Percentiles rank a stretch among this genome's conserved stretches.
phyloP scores from a whole-genome alignment of 306 rosid species.

The Pyrus pyrifolia region DNA sequence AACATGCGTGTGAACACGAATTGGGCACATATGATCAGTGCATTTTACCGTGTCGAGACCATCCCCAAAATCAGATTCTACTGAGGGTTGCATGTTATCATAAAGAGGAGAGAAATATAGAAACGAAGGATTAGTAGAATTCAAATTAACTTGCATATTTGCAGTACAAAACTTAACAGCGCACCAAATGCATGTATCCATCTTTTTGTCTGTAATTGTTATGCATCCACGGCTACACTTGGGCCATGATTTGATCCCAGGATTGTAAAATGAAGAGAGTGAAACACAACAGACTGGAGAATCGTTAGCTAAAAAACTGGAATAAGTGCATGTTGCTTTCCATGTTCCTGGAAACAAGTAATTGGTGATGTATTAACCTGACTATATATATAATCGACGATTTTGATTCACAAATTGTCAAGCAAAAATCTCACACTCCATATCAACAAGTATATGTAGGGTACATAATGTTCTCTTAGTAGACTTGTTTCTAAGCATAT shows the following conservation, averaged over 20 bases:
- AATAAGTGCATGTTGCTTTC: conserved; percentile 66
- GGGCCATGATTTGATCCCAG: conserved; percentile 52
- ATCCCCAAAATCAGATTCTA: neutral
- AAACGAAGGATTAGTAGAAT: neutral
- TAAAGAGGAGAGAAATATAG: neutral
- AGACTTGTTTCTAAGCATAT: no score
- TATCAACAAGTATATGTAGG: no score
- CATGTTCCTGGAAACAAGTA: conserved; percentile 57
- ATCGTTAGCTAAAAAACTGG: conserved; percentile 51
- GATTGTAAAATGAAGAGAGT: conserved; percentile 72
- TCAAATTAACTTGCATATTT: neutral
- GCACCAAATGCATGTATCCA: conserved; percentile 44
- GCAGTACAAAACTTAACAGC: neutral
- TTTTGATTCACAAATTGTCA: neutral
- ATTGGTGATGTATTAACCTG: neutral
- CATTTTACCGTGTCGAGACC: conserved; percentile 31
- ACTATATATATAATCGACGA: neutral
- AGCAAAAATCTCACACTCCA: neutral
- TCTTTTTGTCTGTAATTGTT: conserved; percentile 21
- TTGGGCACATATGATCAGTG: conserved; percentile 73
- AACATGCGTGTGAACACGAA: conserved; percentile 78
- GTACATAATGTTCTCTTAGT: no score
- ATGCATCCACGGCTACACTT: conserved; percentile 72
- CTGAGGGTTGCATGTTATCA: conserved; percentile 29
- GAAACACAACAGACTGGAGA: conserved; percentile 67